Conservation (phyloP, 1,139 yeast genomes). For the Magnusiomyces ingens region DNA sequence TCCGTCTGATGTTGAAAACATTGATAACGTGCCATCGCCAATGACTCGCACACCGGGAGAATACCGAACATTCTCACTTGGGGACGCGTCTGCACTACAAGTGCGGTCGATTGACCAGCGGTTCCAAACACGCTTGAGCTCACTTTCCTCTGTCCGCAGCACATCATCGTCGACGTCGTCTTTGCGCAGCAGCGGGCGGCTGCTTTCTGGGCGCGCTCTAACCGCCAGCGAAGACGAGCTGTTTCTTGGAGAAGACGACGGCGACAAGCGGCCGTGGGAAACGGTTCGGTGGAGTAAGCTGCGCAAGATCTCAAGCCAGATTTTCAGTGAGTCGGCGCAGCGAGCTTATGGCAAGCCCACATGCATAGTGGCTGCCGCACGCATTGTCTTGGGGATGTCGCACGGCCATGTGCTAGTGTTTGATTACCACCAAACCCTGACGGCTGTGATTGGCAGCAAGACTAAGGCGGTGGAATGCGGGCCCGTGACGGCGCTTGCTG, state of each 20-base stretch:
- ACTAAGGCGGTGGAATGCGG: constrained; percentile 33
- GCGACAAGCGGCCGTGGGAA: constrained; percentile 25
- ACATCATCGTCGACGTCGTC: not conserved
- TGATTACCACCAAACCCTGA: constrained; percentile 53
- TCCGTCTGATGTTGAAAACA: constrained; percentile 2
- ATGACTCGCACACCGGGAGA: constrained; percentile 12
- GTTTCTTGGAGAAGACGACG: constrained; percentile 12
- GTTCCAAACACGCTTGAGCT: constrained; percentile 27
- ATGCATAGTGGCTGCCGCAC: constrained; percentile 43
- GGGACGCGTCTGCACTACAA: constrained; percentile 5
- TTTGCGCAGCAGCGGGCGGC: not conserved
- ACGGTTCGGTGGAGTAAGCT: constrained; percentile 41
- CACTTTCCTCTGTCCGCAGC: constrained; percentile 16
- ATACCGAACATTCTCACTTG: not conserved
- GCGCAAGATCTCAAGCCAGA: constrained; percentile 36
- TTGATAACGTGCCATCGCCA: constrained; percentile 10
- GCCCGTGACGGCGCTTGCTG: constrained; percentile 41
- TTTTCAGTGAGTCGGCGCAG: constrained; percentile 36
- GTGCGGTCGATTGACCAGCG: constrained; percentile 25
- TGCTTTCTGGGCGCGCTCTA: not conserved
- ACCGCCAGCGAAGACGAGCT: constrained; percentile 14
- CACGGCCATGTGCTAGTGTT: constrained; percentile 55
- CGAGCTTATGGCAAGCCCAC: constrained; percentile 46
- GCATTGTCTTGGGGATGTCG: constrained; percentile 56
- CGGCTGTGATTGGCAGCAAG: constrained; percentile 36